Evolutionary conservation across 352 stramenopile species (phyloP).

Genomic region (Hyaloperonospora brassicae): DNA sequence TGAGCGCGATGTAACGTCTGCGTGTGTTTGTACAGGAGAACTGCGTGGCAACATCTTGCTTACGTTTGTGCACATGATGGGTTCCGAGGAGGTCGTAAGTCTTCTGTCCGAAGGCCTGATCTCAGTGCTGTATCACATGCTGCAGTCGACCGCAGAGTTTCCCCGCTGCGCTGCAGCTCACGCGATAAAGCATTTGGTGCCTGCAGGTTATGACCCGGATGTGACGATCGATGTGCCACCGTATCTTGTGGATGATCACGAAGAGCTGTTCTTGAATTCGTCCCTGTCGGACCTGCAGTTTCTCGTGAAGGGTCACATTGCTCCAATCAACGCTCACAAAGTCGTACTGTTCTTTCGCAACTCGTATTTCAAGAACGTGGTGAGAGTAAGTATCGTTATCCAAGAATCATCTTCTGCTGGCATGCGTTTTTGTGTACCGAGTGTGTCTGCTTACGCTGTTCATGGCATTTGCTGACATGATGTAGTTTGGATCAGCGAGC

Average conservation of each 20-base stretch:
- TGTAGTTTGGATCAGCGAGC: constrained; percentile 70
- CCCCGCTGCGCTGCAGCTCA: constrained; percentile 70
- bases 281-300: constrained; percentile 82
- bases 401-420: neutral
- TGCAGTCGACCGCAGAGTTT: constrained; percentile 70
- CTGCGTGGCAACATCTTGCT: constrained; percentile 80
- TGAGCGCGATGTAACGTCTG: constrained; percentile 5
- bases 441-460: constrained; percentile 12
- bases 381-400: constrained; percentile 65
- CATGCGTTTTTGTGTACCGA: neutral
- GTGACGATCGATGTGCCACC: constrained; percentile 68
- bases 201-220: constrained; percentile 58
- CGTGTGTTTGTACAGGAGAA: constrained; percentile 39
- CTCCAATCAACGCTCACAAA: constrained; percentile 83
- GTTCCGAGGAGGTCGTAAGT: constrained; percentile 55
- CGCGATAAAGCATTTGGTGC: constrained; percentile 82
- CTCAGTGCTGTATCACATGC: constrained; percentile 71
- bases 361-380: constrained; percentile 89
- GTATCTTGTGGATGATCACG: constrained; percentile 82
- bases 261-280: constrained; percentile 80
- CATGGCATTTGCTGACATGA: constrained; percentile 8
- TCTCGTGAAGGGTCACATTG: constrained; percentile 79
- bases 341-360: constrained; percentile 87
- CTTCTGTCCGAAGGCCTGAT: constrained; percentile 74
- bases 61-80: constrained; percentile 88